Base-by-base conservation (phyloP, 257 asterid species). In the Lithospermum erythrorhizon region DNA sequence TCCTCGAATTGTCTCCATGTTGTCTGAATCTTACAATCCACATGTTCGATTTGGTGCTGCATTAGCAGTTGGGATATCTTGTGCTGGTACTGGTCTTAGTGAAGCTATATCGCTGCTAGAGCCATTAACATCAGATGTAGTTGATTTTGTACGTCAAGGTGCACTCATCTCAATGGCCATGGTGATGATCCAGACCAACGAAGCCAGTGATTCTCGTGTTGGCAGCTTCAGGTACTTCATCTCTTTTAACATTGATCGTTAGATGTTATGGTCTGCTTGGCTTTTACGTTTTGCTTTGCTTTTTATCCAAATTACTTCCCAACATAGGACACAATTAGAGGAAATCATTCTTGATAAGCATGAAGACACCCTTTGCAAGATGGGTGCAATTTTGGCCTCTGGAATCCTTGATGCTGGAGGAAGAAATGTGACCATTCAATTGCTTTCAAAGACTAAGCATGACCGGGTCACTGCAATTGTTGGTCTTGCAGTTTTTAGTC, bases 41-140 rank as follows among this genome's bases (percentile, higher is more conserved):
- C 99, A 93, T 78, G 99, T 93, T 60, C 87, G 99, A 32, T 89
- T 89, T 65, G 99, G 99, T 70, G 97, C 99, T 11, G 99, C 99
- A 54, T 61, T 93, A 70, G 99, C 99, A 1, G 99, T 93, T 23
- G 99, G 99, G 59, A 86, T 93, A 76, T 84, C 99, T 25, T 93
- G 99, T 70, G 99, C 99, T 0, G 99, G 99, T 59, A 93, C 97
- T 35, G 99, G 97, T 63, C 77, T 93, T 73, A 81, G 95, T 37
- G 97, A 89, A 80, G 99, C 99, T 74, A 84, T 93, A 75, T 89
- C 97, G 27, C 59, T 93, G 85, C 82, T 93, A 21, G 95, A 84
- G 83, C 99, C 99, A 67, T 73, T 93, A 83, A 89, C 95, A 7
- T 86, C 91, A 53, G 99, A 93, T 75, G 97, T 86, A 7, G 95